A percentile compares a stretch with the other conserved stretches of the same genome.
phyloP scores from a whole-genome alignment of 345 rosid species.

The Populus alba region DNA sequence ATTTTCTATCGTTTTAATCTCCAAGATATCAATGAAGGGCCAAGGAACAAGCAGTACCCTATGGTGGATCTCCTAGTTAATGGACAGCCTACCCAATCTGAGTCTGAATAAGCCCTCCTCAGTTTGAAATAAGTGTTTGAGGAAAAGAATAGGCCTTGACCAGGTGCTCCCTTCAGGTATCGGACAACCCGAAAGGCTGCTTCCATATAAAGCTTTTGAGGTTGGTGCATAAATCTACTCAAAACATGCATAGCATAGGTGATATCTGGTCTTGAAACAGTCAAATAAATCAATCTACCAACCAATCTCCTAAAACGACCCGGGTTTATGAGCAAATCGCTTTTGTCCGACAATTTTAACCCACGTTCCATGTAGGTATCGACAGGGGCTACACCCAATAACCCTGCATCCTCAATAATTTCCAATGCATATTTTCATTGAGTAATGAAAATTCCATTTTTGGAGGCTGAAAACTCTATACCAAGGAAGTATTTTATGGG shows the following conservation, averaged over 20 bases:
- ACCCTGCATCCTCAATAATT: neutral
- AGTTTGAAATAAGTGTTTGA: neutral
- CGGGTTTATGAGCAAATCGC: neutral
- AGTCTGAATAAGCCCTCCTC: neutral
- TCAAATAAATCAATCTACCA: neutral
- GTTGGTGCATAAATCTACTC: slow-evolving; percentile 6
- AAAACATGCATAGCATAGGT: neutral
- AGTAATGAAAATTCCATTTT: neutral
- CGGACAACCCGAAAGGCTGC: neutral
- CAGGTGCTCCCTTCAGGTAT: neutral
- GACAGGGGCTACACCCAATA: neutral
- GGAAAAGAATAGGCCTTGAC: neutral
- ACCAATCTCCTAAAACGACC: neutral
- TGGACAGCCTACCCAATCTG: neutral
- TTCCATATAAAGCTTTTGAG: neutral
- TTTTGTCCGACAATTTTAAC: neutral
- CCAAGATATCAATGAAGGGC: neutral
- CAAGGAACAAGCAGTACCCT: neutral
- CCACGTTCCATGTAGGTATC: neutral
- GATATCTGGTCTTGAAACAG: slow-evolving; percentile 7
- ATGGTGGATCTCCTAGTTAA: neutral
- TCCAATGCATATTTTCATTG: neutral
- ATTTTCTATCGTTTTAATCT: neutral
- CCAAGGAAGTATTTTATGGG: neutral
- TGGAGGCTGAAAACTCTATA: neutral